phyloP scores from a whole-genome alignment of 495 filamentous ascomycete species.

The Penicillium desertorum region DNA sequence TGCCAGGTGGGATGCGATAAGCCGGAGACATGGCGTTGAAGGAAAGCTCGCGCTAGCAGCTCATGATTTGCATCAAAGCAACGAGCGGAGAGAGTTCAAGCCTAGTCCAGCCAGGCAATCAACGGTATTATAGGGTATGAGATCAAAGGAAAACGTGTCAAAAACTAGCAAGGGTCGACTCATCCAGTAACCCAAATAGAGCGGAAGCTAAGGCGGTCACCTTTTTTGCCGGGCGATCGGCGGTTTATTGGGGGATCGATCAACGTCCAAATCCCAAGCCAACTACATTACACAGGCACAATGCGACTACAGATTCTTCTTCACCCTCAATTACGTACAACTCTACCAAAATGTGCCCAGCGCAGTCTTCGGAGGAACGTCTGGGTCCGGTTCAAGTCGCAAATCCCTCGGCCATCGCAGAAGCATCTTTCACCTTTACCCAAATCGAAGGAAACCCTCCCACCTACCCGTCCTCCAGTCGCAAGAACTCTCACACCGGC shows the following conservation, averaged over 20 bases:
- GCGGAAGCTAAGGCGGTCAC: conserved; percentile 24
- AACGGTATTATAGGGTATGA: neutral
- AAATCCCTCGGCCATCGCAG: conserved; percentile 24
- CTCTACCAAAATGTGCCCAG: conserved; percentile 28
- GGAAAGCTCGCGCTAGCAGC: conserved; percentile 9
- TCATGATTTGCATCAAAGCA: conserved; percentile 16
- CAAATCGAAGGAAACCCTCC: conserved; percentile 26
- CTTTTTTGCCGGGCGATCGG: conserved; percentile 3
- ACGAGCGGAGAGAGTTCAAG: neutral
- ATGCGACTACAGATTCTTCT: conserved; percentile 37
- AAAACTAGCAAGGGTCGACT: neutral
- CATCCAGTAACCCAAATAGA: conserved; percentile 14
- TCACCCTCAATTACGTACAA: conserved; percentile 37
- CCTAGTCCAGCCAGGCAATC: neutral
- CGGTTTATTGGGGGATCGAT: conserved; percentile 5
- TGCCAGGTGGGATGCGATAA: conserved; percentile 28
- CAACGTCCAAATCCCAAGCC: conserved; percentile 13
- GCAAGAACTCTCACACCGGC: conserved; percentile 22
- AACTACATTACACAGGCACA: conserved; percentile 1
- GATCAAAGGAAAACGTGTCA: neutral
- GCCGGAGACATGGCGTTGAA: conserved; percentile 32
- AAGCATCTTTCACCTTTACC: conserved; percentile 25
- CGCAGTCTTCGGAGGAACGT: conserved; percentile 30
- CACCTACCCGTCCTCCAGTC: conserved; percentile 13
- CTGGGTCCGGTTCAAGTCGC: conserved; percentile 36